Evolutionary conservation across 345 rosid genomes (phyloP).

Genomic region (Sisymbrium altissimum): DNA sequence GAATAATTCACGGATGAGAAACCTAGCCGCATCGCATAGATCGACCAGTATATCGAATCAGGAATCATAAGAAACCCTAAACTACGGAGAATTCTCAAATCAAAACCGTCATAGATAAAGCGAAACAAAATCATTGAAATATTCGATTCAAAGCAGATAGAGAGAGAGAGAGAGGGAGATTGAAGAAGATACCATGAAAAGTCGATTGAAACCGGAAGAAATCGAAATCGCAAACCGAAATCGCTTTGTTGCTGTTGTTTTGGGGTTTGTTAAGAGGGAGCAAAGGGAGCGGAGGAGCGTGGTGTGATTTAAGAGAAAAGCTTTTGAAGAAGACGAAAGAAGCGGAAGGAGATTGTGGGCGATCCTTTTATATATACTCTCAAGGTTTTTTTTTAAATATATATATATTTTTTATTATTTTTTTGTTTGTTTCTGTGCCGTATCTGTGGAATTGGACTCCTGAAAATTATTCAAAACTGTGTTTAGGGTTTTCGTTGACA

Average conservation of each 20-base stretch:
- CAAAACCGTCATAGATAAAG: background rate
- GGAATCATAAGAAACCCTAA: conserved; percentile 10
- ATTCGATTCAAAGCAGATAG: too few species aligned
- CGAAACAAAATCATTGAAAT: too few species aligned
- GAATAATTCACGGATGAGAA: background rate
- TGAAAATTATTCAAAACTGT: background rate
- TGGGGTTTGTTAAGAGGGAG: conserved; percentile 3
- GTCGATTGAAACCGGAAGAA: background rate
- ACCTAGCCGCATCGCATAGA: background rate
- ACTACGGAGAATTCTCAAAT: background rate
- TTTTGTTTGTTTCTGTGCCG: background rate
- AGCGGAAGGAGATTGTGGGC: conserved; percentile 18
- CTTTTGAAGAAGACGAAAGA: conserved; percentile 24
- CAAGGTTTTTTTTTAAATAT: background rate
- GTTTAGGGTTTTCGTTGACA: background rate
- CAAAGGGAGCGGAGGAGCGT: conserved; percentile 21
- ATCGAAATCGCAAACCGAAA: background rate
- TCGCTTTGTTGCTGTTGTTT: background rate
- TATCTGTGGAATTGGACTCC: conserved; percentile 8
- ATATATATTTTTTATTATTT: too few species aligned
- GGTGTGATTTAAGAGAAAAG: background rate
- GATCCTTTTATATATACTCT: conserved; percentile 7
- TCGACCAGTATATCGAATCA: background rate
- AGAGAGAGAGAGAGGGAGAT: background rate
- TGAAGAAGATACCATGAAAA: conserved; percentile 24